Base-by-base conservation (phyloP, 2,329 filamentous ascomycete species). In the Rutstroemia sp. region DNA sequence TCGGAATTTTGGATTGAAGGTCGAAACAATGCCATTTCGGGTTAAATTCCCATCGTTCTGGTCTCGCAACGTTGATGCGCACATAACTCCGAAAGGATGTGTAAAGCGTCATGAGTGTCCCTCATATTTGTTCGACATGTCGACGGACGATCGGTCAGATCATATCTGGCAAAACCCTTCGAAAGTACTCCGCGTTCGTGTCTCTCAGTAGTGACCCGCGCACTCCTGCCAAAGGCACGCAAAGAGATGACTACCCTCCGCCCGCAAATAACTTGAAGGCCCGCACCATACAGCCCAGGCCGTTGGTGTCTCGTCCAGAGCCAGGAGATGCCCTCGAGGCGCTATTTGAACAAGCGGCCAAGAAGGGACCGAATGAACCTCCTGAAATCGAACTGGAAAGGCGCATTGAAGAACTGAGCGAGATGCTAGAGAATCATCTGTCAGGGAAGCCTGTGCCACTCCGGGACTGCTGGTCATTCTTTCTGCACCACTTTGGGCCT, bases 401-500 rank as follows among this genome's bases (percentile, higher is more conserved):
- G 46, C 48, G 67, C 57, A 61, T 59, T 7, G 61, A 66, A 23
- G 56, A 55, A 23, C 57, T 70, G 6, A 64, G 60, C 25, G 53
- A 60, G 23, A 68, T 69, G 61, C 58, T 70, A n/a, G 34, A 19
- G 19, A 46, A 63, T 12, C 47, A 50, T 27, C 21, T 38, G 61
- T 58, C 70, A n/a, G 27, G 19, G 19, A 46, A 63, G 14, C 47
- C 48, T 27, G n/a, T 39, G n/a, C 58, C 59, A 10, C 54, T 63
- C 12, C 44, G 37, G 9, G 64, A 68, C 8, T 60, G 63, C 17
- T 70, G 67, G 67, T 41, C 61, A 23, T 69, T 68, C 57, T 70
- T 70, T 39, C 41, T 65, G 3, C 56, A 66, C 50, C 59, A 69
- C 54, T 68, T 69, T 56, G 63, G 65, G 27, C 65, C 67, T n/a